Evolutionary conservation across 2,329 filamentous ascomycete species (phyloP), one percentile per base, ranked within the genome.

Genomic region (Ascochyta lentis): DNA sequence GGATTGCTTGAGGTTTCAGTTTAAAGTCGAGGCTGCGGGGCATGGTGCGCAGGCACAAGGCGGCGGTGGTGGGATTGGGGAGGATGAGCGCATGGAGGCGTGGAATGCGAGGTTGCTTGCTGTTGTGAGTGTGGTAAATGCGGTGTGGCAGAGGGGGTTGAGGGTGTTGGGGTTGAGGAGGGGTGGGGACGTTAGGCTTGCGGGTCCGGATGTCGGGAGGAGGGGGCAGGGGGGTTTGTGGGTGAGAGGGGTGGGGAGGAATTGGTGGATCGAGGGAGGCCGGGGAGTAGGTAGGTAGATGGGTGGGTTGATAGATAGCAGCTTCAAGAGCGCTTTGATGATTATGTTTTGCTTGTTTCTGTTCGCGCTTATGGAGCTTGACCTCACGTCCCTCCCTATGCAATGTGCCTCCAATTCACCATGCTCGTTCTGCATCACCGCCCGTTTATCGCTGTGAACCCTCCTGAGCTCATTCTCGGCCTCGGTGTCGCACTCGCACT

Each of bases 1-100:
- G 75, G 95, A 99, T 74, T 98, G 95, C 65, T 80, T 99, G 52
- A 96, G 95, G 74, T 98, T 96, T 70, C 94, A 99, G 76, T 96
- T 98, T 84, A 96, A 95, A 79, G 91, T 90, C 0, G 95, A 99
- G 75, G 91, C 91, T 8, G 86, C 89, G 38, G 92, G 95, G 76
- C 88, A 91, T 66, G 86, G 85, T 4, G 57, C 61, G 2, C 53
- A 9, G 27, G 27, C 7, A 29, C 27, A 29, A 3, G 9, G 27
- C 27, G 27, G 54, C 24, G 56, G 51, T 0, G 45, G 31, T 19
- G 56, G 61, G 1, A 15, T 27, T 3, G 54, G 38, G 2, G 54
- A 54, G n/a, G 66, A 75, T 22, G 70, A 70, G 51, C 44, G 64
- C 0, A 65, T 73, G 63, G 73, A 76, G 54, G 65, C 59, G 45